These are phyloP conservation scores for Camellia oleifera DNA, from an alignment of 179 eudicot genomes.

Conservation along the genomic window DNA sequence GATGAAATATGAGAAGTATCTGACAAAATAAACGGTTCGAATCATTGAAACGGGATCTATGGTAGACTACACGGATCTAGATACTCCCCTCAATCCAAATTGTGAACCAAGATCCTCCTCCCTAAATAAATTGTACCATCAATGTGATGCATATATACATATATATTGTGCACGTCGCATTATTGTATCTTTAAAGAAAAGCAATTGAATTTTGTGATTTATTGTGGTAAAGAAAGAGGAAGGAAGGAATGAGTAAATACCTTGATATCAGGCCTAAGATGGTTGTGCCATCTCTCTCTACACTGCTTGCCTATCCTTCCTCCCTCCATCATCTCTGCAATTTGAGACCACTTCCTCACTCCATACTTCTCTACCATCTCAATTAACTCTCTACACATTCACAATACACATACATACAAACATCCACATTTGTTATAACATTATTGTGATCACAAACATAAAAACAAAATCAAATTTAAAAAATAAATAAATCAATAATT, in stretches of 20 bases:
- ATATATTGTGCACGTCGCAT: no score
- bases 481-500: not conserved
- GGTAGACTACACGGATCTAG: no score
- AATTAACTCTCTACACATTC: slow-evolving; percentile 35
- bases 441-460: not conserved
- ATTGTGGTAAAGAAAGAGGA: not conserved
- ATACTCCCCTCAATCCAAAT: no score
- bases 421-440: not conserved
- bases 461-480: slow-evolving; percentile 4
- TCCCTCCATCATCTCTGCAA: slow-evolving; percentile 42
- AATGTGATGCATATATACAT: no score
- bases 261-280: slow-evolving; percentile 72
- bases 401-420: not conserved
- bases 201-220: no score
- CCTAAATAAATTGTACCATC: no score
- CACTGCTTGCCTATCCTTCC: slow-evolving; percentile 79
- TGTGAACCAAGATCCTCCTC: no score
- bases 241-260: slow-evolving; percentile 18
- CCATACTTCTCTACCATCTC: slow-evolving; percentile 59
- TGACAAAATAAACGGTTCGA: no score
- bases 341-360: slow-evolving; percentile 53
- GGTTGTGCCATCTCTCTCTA: slow-evolving; percentile 80
- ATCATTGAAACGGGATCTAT: no score
- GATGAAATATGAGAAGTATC: no score
- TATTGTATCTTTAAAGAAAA: no score